phyloP scores from a whole-genome alignment of 2,329 filamentous ascomycete genomes.

The Chalara sp. region DNA sequence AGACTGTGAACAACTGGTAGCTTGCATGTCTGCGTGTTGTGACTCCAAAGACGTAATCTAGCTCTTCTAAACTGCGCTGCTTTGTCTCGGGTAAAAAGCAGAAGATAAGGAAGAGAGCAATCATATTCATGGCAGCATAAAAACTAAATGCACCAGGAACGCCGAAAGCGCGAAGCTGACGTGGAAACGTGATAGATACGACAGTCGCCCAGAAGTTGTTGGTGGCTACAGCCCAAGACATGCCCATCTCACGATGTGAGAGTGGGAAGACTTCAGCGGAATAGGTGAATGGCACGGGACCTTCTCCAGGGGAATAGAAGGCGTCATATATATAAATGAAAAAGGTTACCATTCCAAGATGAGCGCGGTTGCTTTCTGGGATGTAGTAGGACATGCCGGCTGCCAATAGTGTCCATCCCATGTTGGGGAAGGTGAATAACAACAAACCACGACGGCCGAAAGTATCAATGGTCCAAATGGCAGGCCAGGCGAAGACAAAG shows the following conservation, averaged over 20 bases:
- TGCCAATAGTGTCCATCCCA: constrained; percentile 57
- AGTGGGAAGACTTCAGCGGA: constrained; percentile 55
- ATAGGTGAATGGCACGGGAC: neutral
- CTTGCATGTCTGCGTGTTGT: constrained; percentile 17
- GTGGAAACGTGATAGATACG: constrained; percentile 45
- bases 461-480: constrained; percentile 41
- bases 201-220: constrained; percentile 53
- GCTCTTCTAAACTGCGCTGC: constrained; percentile 28
- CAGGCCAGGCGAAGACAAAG: constrained; percentile 55
- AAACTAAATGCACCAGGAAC: constrained; percentile 41
- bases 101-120: constrained; percentile 49
- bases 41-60: constrained; percentile 41
- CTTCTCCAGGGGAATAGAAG: constrained; percentile 44
- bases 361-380: constrained; percentile 29
- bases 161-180: constrained; percentile 14
- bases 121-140: constrained; percentile 47
- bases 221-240: constrained; percentile 55
- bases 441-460: constrained; percentile 44
- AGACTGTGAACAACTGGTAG: constrained; percentile 37
- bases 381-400: constrained; percentile 52
- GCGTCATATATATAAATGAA: constrained; percentile 59
- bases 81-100: constrained; percentile 53
- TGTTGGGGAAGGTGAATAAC: constrained; percentile 59
- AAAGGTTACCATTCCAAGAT: constrained; percentile 47
- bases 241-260: constrained; percentile 55